These are phyloP conservation scores for Fusarium sp. DNA, from an alignment of 2,329 filamentous ascomycete species.

Conservation along the genomic window DNA sequence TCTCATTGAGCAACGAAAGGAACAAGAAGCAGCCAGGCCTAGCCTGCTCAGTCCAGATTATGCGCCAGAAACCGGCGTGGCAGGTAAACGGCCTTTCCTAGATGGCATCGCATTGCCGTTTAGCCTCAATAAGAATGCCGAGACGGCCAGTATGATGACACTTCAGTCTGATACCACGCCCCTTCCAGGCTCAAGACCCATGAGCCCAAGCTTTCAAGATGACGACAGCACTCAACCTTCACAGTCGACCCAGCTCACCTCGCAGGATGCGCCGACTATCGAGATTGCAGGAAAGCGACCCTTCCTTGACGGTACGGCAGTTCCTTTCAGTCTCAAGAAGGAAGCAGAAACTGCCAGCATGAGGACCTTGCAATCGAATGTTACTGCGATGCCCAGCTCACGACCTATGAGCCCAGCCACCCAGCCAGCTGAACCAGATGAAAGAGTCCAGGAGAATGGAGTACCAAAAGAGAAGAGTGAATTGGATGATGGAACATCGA, in stretches of 20 bases:
- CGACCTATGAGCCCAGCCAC: conserved; percentile 50
- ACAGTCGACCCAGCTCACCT: conserved; percentile 30
- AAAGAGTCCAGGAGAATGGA: neutral
- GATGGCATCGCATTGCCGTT: conserved; percentile 80
- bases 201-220: conserved; percentile 45
- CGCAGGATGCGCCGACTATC: conserved; percentile 54
- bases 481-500: conserved; percentile 7
- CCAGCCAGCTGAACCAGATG: neutral
- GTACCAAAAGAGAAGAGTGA: conserved; percentile 6
- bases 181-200: conserved; percentile 49
- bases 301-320: conserved; percentile 74
- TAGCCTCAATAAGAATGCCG: conserved; percentile 71
- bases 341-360: conserved; percentile 77
- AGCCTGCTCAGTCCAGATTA: conserved; percentile 59
- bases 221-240: conserved; percentile 29
- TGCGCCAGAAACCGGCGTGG: conserved; percentile 61
- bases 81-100: conserved; percentile 73
- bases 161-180: conserved; percentile 59
- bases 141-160: conserved; percentile 78
- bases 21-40: conserved; percentile 54
- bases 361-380: conserved; percentile 68
- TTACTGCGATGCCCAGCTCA: conserved; percentile 47
- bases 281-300: conserved; percentile 71
- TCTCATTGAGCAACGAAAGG: conserved; percentile 57
- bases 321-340: conserved; percentile 76